phyloP scores from a whole-genome alignment of 2,329 filamentous ascomycete species.

The Cordyceps fumosorosea region DNA sequence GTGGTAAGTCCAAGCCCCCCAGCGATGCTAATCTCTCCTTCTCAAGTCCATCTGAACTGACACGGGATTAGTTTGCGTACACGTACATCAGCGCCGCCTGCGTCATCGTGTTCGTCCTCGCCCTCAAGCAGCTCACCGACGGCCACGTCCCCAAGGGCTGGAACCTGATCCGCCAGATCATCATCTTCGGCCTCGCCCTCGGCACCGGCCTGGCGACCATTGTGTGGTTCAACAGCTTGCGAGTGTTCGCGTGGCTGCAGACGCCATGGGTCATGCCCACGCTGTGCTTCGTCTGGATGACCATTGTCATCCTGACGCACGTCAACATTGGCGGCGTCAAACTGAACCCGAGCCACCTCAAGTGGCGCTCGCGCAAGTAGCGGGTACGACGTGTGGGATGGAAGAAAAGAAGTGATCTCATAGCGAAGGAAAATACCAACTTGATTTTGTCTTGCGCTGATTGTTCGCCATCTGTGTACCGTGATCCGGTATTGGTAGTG shows the following conservation, averaged over 20 bases:
- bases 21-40: background rate
- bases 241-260: conserved; percentile 18
- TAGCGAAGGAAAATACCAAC: background rate
- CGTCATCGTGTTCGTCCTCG: conserved; percentile 25
- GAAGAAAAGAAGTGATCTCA: background rate
- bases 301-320: conserved; percentile 28
- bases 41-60: background rate
- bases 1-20: conserved; percentile 22
- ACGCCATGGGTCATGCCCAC: conserved; percentile 28
- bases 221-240: conserved; percentile 19
- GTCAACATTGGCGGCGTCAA: conserved; percentile 15
- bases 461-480: background rate
- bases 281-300: conserved; percentile 28
- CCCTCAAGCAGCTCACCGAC: conserved; percentile 25
- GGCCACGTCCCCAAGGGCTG: conserved; percentile 26
- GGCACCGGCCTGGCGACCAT: conserved; percentile 23
- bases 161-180: conserved; percentile 24
- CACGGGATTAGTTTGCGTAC: conserved; percentile 25
- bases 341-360: conserved; percentile 3
- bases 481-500: too few species aligned
- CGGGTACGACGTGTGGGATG: background rate
- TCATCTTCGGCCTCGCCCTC: conserved; percentile 25
- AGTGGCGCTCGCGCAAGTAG: conserved; percentile 4
- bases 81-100: conserved; percentile 27
- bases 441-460: background rate